Evolutionary conservation across 2,329 filamentous ascomycete genomes (phyloP), one percentile per base, ranked within the genome.

Genomic region (Verticillium isaacii): DNA sequence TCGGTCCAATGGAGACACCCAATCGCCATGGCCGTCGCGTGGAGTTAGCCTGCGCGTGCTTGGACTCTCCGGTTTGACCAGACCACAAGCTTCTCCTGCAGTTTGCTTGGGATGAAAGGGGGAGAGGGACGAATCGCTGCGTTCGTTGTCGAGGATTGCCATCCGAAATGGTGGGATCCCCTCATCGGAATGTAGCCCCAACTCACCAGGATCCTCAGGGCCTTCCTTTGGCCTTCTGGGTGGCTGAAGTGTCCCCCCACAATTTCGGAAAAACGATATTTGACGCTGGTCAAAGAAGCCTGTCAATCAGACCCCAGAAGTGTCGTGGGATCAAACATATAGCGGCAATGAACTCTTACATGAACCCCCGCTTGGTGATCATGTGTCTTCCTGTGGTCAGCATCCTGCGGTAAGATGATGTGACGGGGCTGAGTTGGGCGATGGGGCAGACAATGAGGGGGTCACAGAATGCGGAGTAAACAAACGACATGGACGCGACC

Each of bases 401-500:
- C 19, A 19, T 52, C 11, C 45, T 52, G 45, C 19, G 45, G 45
- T 52, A 23, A 23, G 19, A 52, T 52, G 45, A 19, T 52, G 45
- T 52, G 45, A 52, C 45, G 45, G 45, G 45, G 45, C 45, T 52
- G 45, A 52, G n/a, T 14, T 52, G n/a, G 17, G 19, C 37, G 19
- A 19, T 12, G n/a, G 45, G 45, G 45, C 45, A n/a, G n/a, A 52
- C 29, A 23, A 52, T 52, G 45, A 52, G 45, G 45, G 45, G 45
- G 25, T 52, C 45, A 52, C 45, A 52, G 45, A 52, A 56, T 62
- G 59, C 54, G 56, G 63, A 63, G 63, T 64, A 63, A 61, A 64
- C 63, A 63, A 63, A 60, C 7, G 52, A 57, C 59, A 55, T 56
- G 23, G 37, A 57, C 63, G 63, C 63, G 63, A 64, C 56, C 61